Evolutionary conservation across 2,329 filamentous ascomycete species (phyloP), one percentile per base, ranked within the genome.

Genomic region (Tolypocladium amazonense): DNA sequence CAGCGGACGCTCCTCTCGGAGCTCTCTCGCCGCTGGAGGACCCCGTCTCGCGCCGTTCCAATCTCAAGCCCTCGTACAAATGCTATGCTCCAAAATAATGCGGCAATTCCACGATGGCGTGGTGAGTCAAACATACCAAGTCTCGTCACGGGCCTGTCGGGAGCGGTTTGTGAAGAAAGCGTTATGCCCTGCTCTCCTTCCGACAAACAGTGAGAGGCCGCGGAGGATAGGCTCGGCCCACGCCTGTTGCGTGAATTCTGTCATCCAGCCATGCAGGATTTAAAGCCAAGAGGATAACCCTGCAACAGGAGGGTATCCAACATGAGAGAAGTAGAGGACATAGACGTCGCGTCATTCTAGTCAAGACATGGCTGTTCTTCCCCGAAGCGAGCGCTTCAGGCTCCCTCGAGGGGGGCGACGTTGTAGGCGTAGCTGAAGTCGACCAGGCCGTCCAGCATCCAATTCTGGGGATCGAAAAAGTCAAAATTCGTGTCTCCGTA

Each of bases 401-500:
- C 75, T 62, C 81, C 78, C 62, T 87, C 83, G 43, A 85, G 71
- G 1, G 80, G 77, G 60, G 76, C 75, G 43, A 81, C 78, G 6
- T 54, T 54, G 67, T 83, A 87, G 14, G 79, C 81, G 69, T 88
- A 92, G 64, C 89, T 90, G 70, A 93, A 88, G 70, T 92, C 89
- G 62, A 94, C 79, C 39, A 93, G 79, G 18, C 90, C 90, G 71
- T 97, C 92, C 62, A 97, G 78, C 79, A 96, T 91, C 92, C 92
- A 97, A 72, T 93, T 90, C 67, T 96, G 81, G 1, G 92, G 90
- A 73, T 96, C 92, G 69, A 96, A 96, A 62, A 95, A 90, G 71
- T 96, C 90, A 72, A 92, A 92, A 66, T 86, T 88, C 12, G 84
- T 83, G 59, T 89, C 82, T 64, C 83, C 81, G 63, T 89, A 88